A percentile compares a stretch with the other conserved stretches of the same genome.
Conservation (phyloP, 129 eudicot species). For the Tagetes patula region DNA sequence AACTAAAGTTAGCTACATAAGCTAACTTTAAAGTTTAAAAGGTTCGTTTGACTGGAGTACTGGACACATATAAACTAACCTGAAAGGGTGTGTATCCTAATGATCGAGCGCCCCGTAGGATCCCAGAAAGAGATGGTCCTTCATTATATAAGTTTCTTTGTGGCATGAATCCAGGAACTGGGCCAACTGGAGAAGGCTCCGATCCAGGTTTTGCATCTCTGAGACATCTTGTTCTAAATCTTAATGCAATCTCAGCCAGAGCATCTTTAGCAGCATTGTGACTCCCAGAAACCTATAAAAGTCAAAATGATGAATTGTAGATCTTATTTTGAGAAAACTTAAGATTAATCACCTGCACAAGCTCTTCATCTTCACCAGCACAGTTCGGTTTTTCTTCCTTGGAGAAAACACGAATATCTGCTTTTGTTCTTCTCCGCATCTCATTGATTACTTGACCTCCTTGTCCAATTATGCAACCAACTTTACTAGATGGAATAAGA, state of each 20-base stretch:
- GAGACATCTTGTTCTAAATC: slow-evolving; percentile 68
- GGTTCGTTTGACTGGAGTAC: neutral
- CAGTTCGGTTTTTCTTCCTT: slow-evolving; percentile 77
- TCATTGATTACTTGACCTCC: slow-evolving; percentile 82
- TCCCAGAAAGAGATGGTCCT: slow-evolving; percentile 44
- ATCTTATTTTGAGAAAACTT: neutral
- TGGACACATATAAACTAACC: slow-evolving; percentile 35
- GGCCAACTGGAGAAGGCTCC: slow-evolving; percentile 41
- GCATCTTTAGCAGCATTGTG: slow-evolving; percentile 70
- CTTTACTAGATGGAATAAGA: slow-evolving; percentile 75
- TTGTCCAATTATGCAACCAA: slow-evolving; percentile 88
- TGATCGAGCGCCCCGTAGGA: slow-evolving; percentile 40
- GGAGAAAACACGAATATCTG: slow-evolving; percentile 74
- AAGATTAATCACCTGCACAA: slow-evolving; percentile 59
- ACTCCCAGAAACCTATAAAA: slow-evolving; percentile 62
- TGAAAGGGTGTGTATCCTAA: slow-evolving; percentile 45
- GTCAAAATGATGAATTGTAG: slow-evolving; percentile 3
- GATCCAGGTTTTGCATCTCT: slow-evolving; percentile 55
- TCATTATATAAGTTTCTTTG: slow-evolving; percentile 38
- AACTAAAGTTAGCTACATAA: slow-evolving; percentile 23
- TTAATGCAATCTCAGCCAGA: slow-evolving; percentile 66
- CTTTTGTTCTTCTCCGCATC: slow-evolving; percentile 83
- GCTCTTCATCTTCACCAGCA: slow-evolving; percentile 84
- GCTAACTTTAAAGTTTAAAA: neutral
- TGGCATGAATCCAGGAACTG: slow-evolving; percentile 41